A percentile compares a stretch with the other conserved stretches of the same genome.
These are phyloP conservation scores for Scytalidium sp. DNA, from an alignment of 2,329 filamentous ascomycete species.

Conservation along the genomic window DNA sequence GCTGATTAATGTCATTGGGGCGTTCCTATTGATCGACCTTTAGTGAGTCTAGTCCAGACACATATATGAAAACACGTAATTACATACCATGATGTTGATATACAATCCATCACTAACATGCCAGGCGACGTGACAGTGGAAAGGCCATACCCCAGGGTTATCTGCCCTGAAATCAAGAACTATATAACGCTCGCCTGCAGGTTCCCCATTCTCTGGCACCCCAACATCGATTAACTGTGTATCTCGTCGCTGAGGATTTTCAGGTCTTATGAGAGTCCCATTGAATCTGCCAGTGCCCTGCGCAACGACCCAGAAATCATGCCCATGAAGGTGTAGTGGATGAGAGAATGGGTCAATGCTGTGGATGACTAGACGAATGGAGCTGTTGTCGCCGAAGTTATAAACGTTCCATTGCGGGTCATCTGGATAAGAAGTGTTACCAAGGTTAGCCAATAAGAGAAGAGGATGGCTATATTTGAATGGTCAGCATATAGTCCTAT, in stretches of 20 bases:
- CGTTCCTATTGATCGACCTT: conserved; percentile 10
- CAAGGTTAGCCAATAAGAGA: conserved; percentile 38
- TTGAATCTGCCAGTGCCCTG: conserved; percentile 43
- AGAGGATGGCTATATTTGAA: not conserved
- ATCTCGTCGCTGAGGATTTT: conserved; percentile 48
- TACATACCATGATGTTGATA: not conserved
- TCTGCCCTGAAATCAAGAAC: conserved; percentile 47
- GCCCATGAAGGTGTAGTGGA: conserved; percentile 47
- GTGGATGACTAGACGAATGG: conserved; percentile 54
- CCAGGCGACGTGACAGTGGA: conserved; percentile 47
- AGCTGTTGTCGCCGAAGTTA: conserved; percentile 46
- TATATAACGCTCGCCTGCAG: conserved; percentile 28
- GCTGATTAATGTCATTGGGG: conserved; percentile 32
- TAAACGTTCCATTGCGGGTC: conserved; percentile 49
- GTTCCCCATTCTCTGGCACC: conserved; percentile 34
- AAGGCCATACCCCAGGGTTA: conserved; percentile 48
- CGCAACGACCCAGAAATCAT: conserved; percentile 45
- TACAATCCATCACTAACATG: conserved; percentile 7
- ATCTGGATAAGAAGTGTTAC: conserved; percentile 44
- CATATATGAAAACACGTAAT: not conserved
- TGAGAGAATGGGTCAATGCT: conserved; percentile 30
- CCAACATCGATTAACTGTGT: conserved; percentile 34
- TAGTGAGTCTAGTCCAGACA: not conserved
- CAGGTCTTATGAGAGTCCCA: conserved; percentile 33
- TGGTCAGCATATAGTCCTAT: no score